Percentiles rank a stretch among this genome's conserved stretches.
Evolutionary conservation across 2,329 filamentous ascomycete genomes (phyloP).

Genomic region (Thielaviopsis euricoi): DNA sequence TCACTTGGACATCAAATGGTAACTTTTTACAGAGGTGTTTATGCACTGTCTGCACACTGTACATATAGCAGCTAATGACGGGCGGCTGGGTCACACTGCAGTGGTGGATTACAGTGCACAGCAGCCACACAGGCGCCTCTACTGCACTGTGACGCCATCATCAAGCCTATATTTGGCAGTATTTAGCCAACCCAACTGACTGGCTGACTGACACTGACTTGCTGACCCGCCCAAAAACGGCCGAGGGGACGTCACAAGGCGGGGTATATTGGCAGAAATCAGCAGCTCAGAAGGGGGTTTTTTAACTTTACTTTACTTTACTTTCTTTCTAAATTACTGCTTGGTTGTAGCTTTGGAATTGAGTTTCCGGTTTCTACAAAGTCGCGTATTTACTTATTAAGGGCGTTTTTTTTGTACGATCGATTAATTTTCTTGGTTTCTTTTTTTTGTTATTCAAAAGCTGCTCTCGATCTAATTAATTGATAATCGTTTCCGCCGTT

Average conservation of each 20-base stretch:
- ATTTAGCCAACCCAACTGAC: no score
- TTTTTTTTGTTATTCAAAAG: background rate
- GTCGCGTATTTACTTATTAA: no score
- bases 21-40: no score
- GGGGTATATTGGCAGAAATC: slow-evolving; percentile 5
- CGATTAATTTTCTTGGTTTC: no score
- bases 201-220: no score
- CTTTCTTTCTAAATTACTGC: no score
- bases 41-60: background rate
- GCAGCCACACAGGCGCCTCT: background rate
- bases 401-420: no score
- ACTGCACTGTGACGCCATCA: background rate
- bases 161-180: background rate
- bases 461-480: background rate
- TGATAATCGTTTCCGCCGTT: background rate
- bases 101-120: background rate
- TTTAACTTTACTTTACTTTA: no score
- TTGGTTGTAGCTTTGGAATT: no score
- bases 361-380: no score
- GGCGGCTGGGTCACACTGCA: background rate
- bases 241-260: slow-evolving; percentile 2
- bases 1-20: no score
- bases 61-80: background rate
- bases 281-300: background rate
- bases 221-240: no score